A percentile compares a stretch with the other conserved stretches of the same genome.
Evolutionary conservation across 176 grass and related monocot genomes (phyloP).

Genomic region (Carex kokanica): DNA sequence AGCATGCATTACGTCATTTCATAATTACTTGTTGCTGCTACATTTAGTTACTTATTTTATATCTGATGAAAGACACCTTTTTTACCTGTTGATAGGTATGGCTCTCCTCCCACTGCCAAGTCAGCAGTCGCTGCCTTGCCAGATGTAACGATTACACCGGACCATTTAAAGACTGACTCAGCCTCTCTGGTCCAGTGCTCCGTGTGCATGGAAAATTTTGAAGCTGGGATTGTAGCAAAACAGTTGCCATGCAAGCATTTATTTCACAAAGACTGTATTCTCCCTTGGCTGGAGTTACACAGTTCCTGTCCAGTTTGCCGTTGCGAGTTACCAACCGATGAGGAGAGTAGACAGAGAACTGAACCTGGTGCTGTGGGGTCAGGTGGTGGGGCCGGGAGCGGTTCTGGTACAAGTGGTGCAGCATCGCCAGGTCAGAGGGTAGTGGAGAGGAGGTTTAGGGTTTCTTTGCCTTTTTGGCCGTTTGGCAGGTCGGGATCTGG

Average conservation of each 20-base stretch:
- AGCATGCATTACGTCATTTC: not conserved
- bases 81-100: slow-evolving; percentile 34
- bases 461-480: slow-evolving; percentile 61
- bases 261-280: slow-evolving; percentile 92
- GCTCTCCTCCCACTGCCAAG: slow-evolving; percentile 74
- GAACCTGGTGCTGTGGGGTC: not conserved
- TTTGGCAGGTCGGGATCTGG: slow-evolving; percentile 13
- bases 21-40: not conserved
- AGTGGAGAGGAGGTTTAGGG: slow-evolving; percentile 84
- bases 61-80: not conserved
- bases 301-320: slow-evolving; percentile 96
- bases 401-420: slow-evolving; percentile 2
- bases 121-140: slow-evolving; percentile 63
- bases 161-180: slow-evolving; percentile 58
- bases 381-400: slow-evolving; percentile 3
- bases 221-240: slow-evolving; percentile 51
- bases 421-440: slow-evolving; percentile 36
- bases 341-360: slow-evolving; percentile 31
- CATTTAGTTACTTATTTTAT: not conserved
- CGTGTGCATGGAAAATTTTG: slow-evolving; percentile 88
- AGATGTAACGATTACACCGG: slow-evolving; percentile 46
- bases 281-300: slow-evolving; percentile 93
- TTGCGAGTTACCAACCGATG: slow-evolving; percentile 74
- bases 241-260: slow-evolving; percentile 92
- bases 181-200: slow-evolving; percentile 74